Base-by-base conservation (phyloP, 164 flowering plant species). In the Magnolia sinica region DNA sequence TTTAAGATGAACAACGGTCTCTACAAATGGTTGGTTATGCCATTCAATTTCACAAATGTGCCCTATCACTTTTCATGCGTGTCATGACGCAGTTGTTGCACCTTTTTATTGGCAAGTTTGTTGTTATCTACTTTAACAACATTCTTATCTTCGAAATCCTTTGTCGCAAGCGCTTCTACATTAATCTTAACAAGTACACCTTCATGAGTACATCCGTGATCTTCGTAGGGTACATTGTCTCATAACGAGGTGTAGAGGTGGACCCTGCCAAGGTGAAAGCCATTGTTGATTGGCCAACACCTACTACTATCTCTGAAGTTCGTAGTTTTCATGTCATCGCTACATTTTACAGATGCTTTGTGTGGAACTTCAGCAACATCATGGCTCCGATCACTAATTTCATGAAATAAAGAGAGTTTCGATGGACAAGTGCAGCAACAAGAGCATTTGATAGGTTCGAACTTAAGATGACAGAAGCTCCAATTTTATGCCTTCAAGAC, bases 61-160 rank as follows among this genome's bases (percentile, higher is more conserved):
- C 68, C 68, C 52, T 9, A 67, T 31, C 19, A 77, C 75, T 0
- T 0, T 77, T 77, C 11, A 77, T 71, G 49, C 0, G 63, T 1
- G 2, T 71, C 20, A 76, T 61, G 73, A 24, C 14, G 0, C 55
- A 71, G 11, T 8, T 69, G 2, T 31, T 71, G 13, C 4, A 50
- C 5, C 63, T 66, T 20, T 64, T 77, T 6, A 63, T 64, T 20
- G 79, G 64, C 3, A 49, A 49, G 8, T 77, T 16, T 9, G 50
- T 58, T 13, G n/a, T 72, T 2, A 59, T 58, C 1, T 55, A 18
- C n/a, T 3, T 72, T 55, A 19, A 52, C 45, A 5, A 37, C 45
- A 37, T 37, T 37, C 45, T 37, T 37, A 37, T 37, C 45, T 37
- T 37, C 45, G 45, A 7, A 37, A 5, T 37, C 45, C 45, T 37